Percentiles rank a stretch among this genome's conserved stretches.
Evolutionary conservation across 768 basidiomycete species (phyloP).

Genomic region (Rhodotorula graminis): DNA sequence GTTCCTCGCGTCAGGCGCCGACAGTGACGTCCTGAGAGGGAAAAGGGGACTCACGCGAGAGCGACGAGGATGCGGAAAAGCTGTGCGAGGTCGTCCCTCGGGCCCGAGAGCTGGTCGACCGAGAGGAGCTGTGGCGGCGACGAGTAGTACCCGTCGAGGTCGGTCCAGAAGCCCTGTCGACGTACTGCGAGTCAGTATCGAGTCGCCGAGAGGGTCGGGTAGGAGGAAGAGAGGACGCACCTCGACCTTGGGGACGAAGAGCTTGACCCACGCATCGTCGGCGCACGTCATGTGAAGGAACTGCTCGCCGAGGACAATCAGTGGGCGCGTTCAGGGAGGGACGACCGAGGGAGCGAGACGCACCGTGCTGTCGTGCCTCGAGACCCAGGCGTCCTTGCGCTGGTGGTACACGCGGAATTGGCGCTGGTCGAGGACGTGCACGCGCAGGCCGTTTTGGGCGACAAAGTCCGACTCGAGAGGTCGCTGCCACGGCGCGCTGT

Average conservation of each 20-base stretch:
- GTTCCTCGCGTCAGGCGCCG: too few relatives aligned
- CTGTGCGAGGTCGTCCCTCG: neutral
- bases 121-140: slow-evolving; percentile 1
- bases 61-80: slow-evolving; percentile 7
- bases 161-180: slow-evolving; percentile 29
- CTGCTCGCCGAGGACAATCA: neutral
- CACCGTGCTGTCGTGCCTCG: slow-evolving; percentile 7
- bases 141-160: slow-evolving; percentile 27
- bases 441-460: slow-evolving; percentile 7
- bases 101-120: slow-evolving; percentile 8
- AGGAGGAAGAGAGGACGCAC: neutral
- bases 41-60: neutral
- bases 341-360: too few relatives aligned
- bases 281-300: slow-evolving; percentile 28
- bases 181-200: too few relatives aligned
- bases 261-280: slow-evolving; percentile 14
- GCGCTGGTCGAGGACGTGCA: slow-evolving; percentile 19
- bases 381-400: neutral
- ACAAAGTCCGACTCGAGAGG: slow-evolving; percentile 10
- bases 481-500: neutral
- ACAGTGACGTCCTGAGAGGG: neutral
- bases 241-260: slow-evolving; percentile 13
- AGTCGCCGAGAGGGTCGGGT: too few relatives aligned
- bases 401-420: slow-evolving; percentile 15
- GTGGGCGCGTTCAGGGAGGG: too few relatives aligned